These are phyloP conservation scores for Vachellia pachyceras DNA, from an alignment of 306 rosid genomes.

Conservation along the genomic window DNA sequence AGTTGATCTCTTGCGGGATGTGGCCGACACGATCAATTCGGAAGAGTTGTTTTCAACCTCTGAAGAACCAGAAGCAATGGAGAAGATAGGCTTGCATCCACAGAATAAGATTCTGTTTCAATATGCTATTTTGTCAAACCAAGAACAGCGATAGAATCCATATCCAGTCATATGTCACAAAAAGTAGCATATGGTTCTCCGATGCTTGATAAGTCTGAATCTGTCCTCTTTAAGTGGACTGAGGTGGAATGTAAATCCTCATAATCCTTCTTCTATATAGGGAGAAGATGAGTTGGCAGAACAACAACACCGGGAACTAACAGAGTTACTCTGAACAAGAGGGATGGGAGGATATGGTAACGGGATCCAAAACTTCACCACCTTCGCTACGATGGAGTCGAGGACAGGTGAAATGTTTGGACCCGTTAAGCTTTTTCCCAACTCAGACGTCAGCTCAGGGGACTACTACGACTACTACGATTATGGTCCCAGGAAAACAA, in stretches of 20 bases:
- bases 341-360: slow-evolving; percentile 51
- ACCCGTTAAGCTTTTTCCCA: slow-evolving; percentile 21
- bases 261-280: not conserved
- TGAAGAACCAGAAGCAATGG: slow-evolving; percentile 5
- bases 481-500: slow-evolving; percentile 33
- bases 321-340: not conserved
- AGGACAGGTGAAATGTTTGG: slow-evolving; percentile 20
- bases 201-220: slow-evolving; percentile 35
- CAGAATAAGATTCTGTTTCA: slow-evolving; percentile 36
- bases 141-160: slow-evolving; percentile 38
- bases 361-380: slow-evolving; percentile 20
- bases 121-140: not conserved
- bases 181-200: slow-evolving; percentile 41
- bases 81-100: slow-evolving; percentile 15
- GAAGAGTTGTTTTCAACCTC: not conserved
- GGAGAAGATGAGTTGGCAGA: slow-evolving; percentile 1
- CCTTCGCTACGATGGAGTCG: slow-evolving; percentile 20
- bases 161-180: slow-evolving; percentile 2
- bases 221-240: not conserved
- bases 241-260: slow-evolving; percentile 11
- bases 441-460: slow-evolving; percentile 7
- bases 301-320: not conserved
- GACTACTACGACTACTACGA: slow-evolving; percentile 1
- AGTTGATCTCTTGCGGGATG: not conserved
- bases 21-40: not conserved